Evolutionary conservation across 2,329 filamentous ascomycete genomes (phyloP).

Genomic region (Fusarium sp.): DNA sequence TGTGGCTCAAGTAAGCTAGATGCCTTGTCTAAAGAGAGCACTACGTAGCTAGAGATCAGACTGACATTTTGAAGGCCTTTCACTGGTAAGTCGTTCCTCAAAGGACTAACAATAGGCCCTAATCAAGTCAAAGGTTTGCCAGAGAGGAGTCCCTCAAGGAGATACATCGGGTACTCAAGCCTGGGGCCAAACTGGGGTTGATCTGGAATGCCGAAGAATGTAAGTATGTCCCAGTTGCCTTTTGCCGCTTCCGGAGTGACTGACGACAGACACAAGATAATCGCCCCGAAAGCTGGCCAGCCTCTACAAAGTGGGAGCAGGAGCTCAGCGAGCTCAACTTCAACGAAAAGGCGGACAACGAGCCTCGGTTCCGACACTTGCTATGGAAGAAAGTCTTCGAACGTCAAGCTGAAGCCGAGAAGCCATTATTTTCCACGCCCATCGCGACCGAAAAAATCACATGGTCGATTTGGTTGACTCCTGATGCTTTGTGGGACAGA

Average conservation of each 20-base stretch:
- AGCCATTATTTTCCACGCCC: constrained; percentile 66
- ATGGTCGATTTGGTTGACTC: constrained; percentile 61
- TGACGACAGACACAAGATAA: constrained; percentile 61
- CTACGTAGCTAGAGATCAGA: background rate
- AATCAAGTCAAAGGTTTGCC: constrained; percentile 65
- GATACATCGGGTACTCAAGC: constrained; percentile 71
- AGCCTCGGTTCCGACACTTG: constrained; percentile 70
- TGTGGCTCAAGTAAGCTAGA: constrained; percentile 68
- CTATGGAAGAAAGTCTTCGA: constrained; percentile 72
- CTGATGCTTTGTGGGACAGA: constrained; percentile 70
- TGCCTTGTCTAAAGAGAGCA: background rate
- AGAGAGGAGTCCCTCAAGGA: constrained; percentile 68
- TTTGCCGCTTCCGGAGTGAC: background rate
- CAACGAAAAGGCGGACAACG: constrained; percentile 61
- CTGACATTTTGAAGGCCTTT: constrained; percentile 52
- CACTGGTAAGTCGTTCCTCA: constrained; percentile 58
- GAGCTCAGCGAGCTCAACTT: constrained; percentile 66
- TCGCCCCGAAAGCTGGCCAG: constrained; percentile 63
- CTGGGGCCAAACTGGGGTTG: constrained; percentile 67
- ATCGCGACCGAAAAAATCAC: constrained; percentile 59
- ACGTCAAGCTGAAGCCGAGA: constrained; percentile 57
- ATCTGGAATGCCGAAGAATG: constrained; percentile 81
- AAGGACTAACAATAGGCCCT: background rate
- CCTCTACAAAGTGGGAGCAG: constrained; percentile 68
- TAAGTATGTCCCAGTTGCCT: constrained; percentile 45